Evolutionary conservation across 148 eudicot genomes (phyloP).

Genomic region (Vaccinium corymbosum): DNA sequence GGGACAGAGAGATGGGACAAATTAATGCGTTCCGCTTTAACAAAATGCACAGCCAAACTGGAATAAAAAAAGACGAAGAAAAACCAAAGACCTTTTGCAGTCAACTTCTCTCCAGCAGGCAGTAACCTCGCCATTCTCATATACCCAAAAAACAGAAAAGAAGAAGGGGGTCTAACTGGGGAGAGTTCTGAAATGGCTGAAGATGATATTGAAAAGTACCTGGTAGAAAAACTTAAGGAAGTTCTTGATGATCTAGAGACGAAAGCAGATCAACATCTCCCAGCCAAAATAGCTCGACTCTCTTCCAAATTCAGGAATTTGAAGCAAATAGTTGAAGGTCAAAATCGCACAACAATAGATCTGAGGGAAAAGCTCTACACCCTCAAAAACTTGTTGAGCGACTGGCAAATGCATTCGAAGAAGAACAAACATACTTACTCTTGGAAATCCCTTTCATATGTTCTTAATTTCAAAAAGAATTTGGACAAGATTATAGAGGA

Average conservation of each 20-base stretch:
- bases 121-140: no score
- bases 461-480: not conserved
- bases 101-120: no score
- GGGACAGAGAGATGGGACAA: no score
- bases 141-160: not conserved
- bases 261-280: not conserved
- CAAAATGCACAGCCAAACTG: no score
- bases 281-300: not conserved
- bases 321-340: not conserved
- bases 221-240: not conserved
- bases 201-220: not conserved
- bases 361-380: conserved; percentile 20
- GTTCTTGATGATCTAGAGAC: not conserved
- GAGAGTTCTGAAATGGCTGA: not conserved
- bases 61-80: no score
- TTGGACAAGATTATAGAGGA: not conserved
- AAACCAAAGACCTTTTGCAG: no score
- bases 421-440: not conserved
- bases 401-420: conserved; percentile 16
- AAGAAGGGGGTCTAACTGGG: not conserved
- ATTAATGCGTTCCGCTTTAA: no score
- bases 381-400: conserved; percentile 19
- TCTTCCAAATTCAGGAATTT: not conserved
- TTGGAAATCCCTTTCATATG: not conserved
- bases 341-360: not conserved